A percentile compares a stretch with the other conserved stretches of the same genome.
phyloP scores from a whole-genome alignment of 2,329 filamentous ascomycete species.

The Colletotrichum sp. region DNA sequence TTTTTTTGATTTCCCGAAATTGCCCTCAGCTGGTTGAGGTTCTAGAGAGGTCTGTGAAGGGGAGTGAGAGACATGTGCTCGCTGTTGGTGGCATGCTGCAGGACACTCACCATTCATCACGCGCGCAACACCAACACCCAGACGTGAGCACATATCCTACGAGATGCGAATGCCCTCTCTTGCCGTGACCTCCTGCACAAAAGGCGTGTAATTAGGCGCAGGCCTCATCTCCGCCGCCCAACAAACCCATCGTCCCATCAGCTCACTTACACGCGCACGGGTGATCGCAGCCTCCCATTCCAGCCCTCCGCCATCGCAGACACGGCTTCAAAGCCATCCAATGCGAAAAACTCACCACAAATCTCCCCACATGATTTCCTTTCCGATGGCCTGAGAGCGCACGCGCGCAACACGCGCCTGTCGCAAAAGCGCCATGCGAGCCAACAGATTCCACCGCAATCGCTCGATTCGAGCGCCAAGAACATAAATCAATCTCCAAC shows the following conservation, averaged over 20 bases:
- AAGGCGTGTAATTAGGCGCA: background rate
- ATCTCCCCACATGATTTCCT: background rate
- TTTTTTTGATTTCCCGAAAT: background rate
- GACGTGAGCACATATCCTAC: background rate
- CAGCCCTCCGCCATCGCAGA: background rate
- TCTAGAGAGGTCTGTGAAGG: background rate
- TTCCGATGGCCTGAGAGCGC: background rate
- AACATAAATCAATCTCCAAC: background rate
- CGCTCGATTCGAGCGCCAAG: background rate
- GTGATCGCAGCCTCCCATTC: background rate
- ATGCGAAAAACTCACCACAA: too few species aligned
- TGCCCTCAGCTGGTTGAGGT: background rate
- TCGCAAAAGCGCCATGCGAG: background rate
- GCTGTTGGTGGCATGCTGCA: background rate
- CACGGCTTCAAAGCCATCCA: background rate
- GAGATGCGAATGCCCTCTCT: background rate
- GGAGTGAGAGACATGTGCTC: background rate
- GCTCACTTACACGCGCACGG: background rate
- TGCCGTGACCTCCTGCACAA: background rate
- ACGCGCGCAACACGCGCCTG: background rate
- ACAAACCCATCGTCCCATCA: background rate
- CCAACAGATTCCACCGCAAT: background rate
- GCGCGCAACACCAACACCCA: background rate
- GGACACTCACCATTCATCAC: background rate
- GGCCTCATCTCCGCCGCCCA: background rate